phyloP scores from a whole-genome alignment of 768 basidiomycete genomes.

The Cantharellus cinnabarinus region DNA sequence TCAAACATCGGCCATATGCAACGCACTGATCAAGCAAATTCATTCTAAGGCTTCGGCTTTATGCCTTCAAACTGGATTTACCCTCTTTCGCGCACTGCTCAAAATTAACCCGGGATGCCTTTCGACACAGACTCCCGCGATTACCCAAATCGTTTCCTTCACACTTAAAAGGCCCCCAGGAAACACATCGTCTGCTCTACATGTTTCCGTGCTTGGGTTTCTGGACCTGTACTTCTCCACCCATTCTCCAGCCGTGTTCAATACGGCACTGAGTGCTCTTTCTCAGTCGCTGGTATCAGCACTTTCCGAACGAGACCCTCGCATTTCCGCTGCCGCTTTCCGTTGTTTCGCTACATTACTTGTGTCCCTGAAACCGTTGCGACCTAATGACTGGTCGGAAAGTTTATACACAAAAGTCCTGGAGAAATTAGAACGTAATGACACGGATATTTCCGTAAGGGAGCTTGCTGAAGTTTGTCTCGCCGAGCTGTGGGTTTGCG shows the following conservation, averaged over 20 bases:
- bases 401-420: conserved; percentile 57
- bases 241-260: conserved; percentile 39
- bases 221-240: conserved; percentile 63
- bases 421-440: conserved; percentile 45
- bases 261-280: conserved; percentile 38
- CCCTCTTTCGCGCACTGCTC: conserved; percentile 52
- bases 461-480: conserved; percentile 62
- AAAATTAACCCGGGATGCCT: conserved; percentile 70
- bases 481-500: conserved; percentile 74
- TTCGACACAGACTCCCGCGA: conserved; percentile 39
- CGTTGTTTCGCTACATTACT: conserved; percentile 69
- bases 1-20: conserved; percentile 62
- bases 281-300: conserved; percentile 57
- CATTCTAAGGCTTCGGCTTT: conserved; percentile 60
- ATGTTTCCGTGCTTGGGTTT: conserved; percentile 72
- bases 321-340: conserved; percentile 76
- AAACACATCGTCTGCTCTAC: conserved; percentile 61
- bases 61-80: conserved; percentile 73
- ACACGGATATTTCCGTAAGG: conserved; percentile 84
- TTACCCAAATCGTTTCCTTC: conserved; percentile 42
- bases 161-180: conserved; percentile 48
- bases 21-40: conserved; percentile 68
- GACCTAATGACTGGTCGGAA: conserved; percentile 41
- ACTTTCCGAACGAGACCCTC: conserved; percentile 66
- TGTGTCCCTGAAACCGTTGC: conserved; percentile 46